Base-by-base conservation (phyloP, 75 land plant genomes). In the Ceratopteris richardii region DNA sequence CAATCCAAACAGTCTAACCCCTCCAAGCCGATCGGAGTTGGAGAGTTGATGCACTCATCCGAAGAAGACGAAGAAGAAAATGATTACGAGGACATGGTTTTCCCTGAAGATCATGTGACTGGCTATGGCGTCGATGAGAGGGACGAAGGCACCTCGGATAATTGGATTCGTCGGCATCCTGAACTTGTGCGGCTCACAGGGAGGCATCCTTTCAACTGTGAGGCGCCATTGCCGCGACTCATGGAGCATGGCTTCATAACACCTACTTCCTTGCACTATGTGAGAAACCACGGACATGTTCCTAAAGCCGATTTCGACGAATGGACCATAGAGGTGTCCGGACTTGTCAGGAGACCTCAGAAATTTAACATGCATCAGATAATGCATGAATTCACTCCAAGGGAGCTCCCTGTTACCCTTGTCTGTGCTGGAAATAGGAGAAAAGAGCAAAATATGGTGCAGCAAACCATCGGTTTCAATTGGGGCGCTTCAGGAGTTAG, bases 201-300 rank as follows among this genome's bases (percentile, higher is more conserved):
- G 13, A 78, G 85, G 54, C 98, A 93, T 70, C 98, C 98, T 22
- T 89, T 93, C 79, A 93, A 93, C 74, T 67, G 71, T 40, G 96
- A 89, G 54, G 65, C 92, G 1, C 86, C 98, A 0, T 65, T 94
- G 27, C 21, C 37, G 27, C 51, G 67, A 0, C 80, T 94, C 31
- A 90, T 94, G 98, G 71, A 75, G 56, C 77, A 79, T 63, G 98
- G 98, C 22, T 94, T 90, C 74, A 53, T 94, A 55, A 94, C 97
- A 4, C 98, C 96, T n/a, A 63, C 64, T 37, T 77, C 85, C 4
- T 71, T 94, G 53, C 98, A 94, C 66, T 94, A 94, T 78, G 97
- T 94, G 6, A 78, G 92, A 29, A 94, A 94, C 78, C 98, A 94
- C 60, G 98, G 96, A 1, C 17, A 67, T 20, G 96, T 90, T 7